Evolutionary conservation across 2,329 filamentous ascomycete genomes (phyloP), one percentile per base, ranked within the genome.

Genomic region (Exophiala oligosperma): DNA sequence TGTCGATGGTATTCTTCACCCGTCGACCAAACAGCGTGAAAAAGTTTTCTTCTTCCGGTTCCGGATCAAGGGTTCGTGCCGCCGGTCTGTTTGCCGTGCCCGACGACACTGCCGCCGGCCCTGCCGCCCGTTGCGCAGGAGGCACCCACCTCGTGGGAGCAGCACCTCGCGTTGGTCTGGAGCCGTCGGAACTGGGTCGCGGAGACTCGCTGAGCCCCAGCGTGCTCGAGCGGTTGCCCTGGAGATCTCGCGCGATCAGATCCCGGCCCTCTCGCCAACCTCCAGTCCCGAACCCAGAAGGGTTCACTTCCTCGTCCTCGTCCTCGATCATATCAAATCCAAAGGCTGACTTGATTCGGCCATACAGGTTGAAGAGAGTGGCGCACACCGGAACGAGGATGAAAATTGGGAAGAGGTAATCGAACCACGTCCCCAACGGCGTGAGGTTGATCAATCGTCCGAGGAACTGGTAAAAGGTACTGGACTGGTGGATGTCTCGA

Each of bases 231-330:
- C 88, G 88, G 59, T 61, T 55, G n/a, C 65, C 57, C 49, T 87
- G 85, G 6, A 92, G 74, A 70, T 97, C 94, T 28, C 91, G 85
- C 63, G 96, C 91, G 62, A 99, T 96, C 28, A 99, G 82, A 50
- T 92, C 89, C 51, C 91, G 84, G 2, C 94, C 94, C 75, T 97
- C 94, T 48, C 92, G 85, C 94, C 93, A 97, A 1, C 88, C 88
- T 1, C 90, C 91, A 0, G 87, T 86, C 12, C 91, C 91, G 63
- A 88, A 91, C 2, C 83, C 84, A 2, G 79, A 79, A 5, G 81
- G 78, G 26, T 86, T 85, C 38, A 76, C 75, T 21, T 85, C 83
- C 11, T 88, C 85, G 11, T 85, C 81, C 12, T 92, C 89, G 37
- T 91, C 89, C 44, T 92, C 85, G 1, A 92, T 77, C 40, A 91